These are phyloP conservation scores for Geranomyces michiganensis DNA, from an alignment of 192 early-diverging fungal species.

Conservation along the genomic window DNA sequence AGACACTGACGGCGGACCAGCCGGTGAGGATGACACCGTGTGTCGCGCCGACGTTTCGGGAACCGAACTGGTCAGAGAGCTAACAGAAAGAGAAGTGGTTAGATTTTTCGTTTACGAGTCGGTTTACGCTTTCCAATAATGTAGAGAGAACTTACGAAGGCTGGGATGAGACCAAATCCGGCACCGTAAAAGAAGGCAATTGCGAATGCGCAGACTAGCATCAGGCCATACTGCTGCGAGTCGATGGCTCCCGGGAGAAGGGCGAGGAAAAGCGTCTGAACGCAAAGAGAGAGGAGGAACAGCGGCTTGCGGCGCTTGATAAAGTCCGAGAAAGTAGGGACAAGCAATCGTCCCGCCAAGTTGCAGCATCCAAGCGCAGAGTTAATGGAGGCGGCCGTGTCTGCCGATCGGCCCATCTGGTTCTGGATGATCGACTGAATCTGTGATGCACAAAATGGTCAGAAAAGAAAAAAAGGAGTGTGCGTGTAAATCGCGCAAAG, in stretches of 20 bases:
- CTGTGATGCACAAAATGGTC: no score
- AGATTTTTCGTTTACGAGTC: no score
- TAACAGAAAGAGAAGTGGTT: slow-evolving; percentile 44
- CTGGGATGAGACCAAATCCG: slow-evolving; percentile 74
- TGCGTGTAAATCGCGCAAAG: no score
- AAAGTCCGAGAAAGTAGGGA: slow-evolving; percentile 44
- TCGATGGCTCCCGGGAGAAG: slow-evolving; percentile 61
- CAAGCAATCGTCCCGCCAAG: slow-evolving; percentile 37
- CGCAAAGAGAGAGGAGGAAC: slow-evolving; percentile 62
- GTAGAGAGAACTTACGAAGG: neutral
- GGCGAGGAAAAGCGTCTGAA: slow-evolving; percentile 65
- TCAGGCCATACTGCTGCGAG: slow-evolving; percentile 57
- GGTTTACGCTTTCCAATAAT: no score
- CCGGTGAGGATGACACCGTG: slow-evolving; percentile 78
- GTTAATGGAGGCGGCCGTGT: slow-evolving; percentile 43
- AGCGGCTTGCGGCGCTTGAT: slow-evolving; percentile 64
- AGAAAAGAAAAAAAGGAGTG: no score
- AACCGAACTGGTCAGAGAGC: slow-evolving; percentile 79
- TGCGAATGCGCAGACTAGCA: slow-evolving; percentile 63
- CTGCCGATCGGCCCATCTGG: slow-evolving; percentile 30
- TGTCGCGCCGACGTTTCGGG: slow-evolving; percentile 72
- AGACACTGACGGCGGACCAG: slow-evolving; percentile 76
- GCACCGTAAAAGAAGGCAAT: slow-evolving; percentile 74
- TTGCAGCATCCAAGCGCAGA: slow-evolving; percentile 37
- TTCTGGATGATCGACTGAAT: slow-evolving; percentile 18